Conservation (phyloP, 176 grass and related monocot species). For the Lolium multiflorum region DNA sequence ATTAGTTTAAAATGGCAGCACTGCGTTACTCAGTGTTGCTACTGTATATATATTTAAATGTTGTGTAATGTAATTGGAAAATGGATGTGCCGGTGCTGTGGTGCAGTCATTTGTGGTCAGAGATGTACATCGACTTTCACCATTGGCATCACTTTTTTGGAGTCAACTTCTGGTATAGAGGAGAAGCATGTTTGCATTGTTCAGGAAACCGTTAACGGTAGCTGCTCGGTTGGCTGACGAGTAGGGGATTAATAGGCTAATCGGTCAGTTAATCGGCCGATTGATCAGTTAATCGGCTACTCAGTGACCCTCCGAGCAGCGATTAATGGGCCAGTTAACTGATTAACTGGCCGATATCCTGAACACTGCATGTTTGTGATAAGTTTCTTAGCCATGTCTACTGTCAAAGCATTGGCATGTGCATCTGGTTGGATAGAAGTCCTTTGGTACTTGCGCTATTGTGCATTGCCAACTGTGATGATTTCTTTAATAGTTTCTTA, state of each 20-base stretch:
- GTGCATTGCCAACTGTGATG: conserved; percentile 5
- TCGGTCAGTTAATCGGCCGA: too few species aligned
- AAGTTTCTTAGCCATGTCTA: background rate
- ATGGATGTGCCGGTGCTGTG: background rate
- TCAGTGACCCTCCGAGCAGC: too few species aligned
- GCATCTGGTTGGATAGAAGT: conserved; percentile 2
- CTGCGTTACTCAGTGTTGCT: background rate
- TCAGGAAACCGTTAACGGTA: too few species aligned
- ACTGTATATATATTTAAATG: background rate
- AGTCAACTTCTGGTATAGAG: conserved; percentile 7
- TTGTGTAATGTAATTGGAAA: background rate
- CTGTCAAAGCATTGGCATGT: background rate
- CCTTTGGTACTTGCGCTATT: background rate
- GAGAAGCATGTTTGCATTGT: background rate
- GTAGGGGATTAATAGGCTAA: too few species aligned
- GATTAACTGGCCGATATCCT: too few species aligned
- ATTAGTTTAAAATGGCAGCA: background rate
- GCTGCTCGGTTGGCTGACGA: too few species aligned
- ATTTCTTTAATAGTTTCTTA: conserved; percentile 14
- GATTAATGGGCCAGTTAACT: too few species aligned
- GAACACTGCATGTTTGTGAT: too few species aligned
- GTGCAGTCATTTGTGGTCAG: background rate
- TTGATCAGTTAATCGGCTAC: too few species aligned
- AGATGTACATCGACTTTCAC: background rate
- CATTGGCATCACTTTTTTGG: background rate